Base-by-base conservation (phyloP, 2,329 filamentous ascomycete species). In the Verruconis gallopava region DNA sequence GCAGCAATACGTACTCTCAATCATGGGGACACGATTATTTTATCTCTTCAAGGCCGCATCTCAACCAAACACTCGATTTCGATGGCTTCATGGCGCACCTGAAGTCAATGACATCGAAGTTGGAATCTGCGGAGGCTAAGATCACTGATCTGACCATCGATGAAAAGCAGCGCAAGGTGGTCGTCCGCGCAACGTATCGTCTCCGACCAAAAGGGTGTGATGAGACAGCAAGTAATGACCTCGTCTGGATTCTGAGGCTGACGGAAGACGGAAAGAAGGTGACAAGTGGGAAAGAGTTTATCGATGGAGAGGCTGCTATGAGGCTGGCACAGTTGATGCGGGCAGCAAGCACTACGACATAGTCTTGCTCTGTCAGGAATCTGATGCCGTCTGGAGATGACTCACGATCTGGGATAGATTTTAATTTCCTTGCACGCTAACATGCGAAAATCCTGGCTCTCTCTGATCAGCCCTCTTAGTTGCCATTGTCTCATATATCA, bases 191-290 rank as follows among this genome's bases (percentile, higher is more conserved):
- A 5, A 48, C 50, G 4, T 58, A 55, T 43, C 46, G 37, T 12
- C 59, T 60, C 54, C 37, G 21, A 19, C 48, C 47, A 1, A 47
- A 47, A 21, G 51, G 47, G 9, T 47, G 44, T 17, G 44, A 40
- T 11, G 45, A 50, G 19, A 15, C 20, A 15, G 52, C 53, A 21
- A 32, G 54, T 37, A 58, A 59, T 44, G 58, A 61, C 42, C 41
- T 61, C 13, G 5, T 60, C 12, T 59, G 57, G 51, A 48, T 52
- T 44, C 40, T 60, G 43, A 50, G 46, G n/a, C 47, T 61, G 46
- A 34, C 37, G 30, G 42, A 43, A 13, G 42, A 37, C 4, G 47
- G 38, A 21, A 43, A 45, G 47, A 55, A 48, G 45, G 47, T 60
- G 1, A 25, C 28, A 18, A 52, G 40, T 36, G 51, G 48, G 40